phyloP scores from a whole-genome alignment of 176 grass and related monocot species.

The Triticum urartu region DNA sequence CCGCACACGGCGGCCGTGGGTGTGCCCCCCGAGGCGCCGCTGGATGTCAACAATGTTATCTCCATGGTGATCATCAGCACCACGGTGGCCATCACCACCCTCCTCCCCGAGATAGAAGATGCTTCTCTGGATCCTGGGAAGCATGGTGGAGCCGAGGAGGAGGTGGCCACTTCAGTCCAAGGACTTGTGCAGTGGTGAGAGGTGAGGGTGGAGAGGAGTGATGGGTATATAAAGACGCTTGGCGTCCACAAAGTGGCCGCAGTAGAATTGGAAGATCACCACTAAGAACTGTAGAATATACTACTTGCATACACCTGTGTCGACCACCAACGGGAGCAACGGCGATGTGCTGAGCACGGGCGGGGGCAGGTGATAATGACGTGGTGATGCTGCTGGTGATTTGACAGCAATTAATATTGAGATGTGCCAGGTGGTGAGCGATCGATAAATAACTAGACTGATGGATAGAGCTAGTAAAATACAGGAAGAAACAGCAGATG shows the following conservation, averaged over 20 bases:
- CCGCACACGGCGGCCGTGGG: background rate
- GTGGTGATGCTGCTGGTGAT: background rate
- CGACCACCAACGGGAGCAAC: background rate
- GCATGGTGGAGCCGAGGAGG: constrained; percentile 39
- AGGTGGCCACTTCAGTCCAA: constrained; percentile 20
- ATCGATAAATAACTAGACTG: background rate
- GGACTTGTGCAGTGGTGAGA: background rate
- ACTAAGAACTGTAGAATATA: background rate
- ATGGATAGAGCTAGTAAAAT: background rate
- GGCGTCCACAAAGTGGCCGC: background rate
- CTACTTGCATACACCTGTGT: background rate
- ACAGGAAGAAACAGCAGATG: background rate
- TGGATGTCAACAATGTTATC: background rate
- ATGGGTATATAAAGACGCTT: constrained; percentile 37
- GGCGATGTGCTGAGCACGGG: background rate
- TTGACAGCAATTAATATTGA: constrained; percentile 5
- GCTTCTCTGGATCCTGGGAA: constrained; percentile 55
- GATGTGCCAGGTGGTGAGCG: background rate
- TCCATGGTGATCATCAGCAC: background rate
- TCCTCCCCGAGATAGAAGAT: constrained; percentile 84
- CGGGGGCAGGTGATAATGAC: constrained; percentile 3
- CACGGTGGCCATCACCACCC: constrained; percentile 22
- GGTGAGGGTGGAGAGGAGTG: constrained; percentile 8
- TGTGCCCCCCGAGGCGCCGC: background rate
- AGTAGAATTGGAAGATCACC: background rate